These are phyloP conservation scores for Aspergillus tanneri DNA, from an alignment of 2,329 filamentous ascomycete species.

Conservation along the genomic window DNA sequence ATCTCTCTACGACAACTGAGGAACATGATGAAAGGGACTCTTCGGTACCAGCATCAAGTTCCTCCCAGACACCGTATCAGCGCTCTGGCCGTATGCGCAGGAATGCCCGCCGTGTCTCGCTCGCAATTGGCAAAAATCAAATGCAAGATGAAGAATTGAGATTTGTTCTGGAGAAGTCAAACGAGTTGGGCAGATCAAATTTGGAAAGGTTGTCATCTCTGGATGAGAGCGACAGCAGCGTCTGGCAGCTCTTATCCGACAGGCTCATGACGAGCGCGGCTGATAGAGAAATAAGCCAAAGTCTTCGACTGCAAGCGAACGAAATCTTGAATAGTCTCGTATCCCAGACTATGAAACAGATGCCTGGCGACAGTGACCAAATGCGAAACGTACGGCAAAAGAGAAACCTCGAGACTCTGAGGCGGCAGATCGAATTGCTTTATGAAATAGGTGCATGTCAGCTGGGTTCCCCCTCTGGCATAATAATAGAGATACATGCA, in stretches of 20 bases:
- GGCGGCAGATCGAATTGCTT: constrained; percentile 60
- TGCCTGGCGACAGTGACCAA: constrained; percentile 41
- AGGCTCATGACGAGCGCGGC: constrained; percentile 51
- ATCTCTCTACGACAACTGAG: constrained; percentile 55
- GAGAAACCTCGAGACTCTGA: constrained; percentile 68
- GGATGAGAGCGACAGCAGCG: constrained; percentile 61
- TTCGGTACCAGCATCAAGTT: constrained; percentile 56
- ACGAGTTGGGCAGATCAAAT: constrained; percentile 71
- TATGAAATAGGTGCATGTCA: constrained; percentile 54
- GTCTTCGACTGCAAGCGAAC: constrained; percentile 53
- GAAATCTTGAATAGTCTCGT: constrained; percentile 57
- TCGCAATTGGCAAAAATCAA: constrained; percentile 41
- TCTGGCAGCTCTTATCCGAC: constrained; percentile 69
- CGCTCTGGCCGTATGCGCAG: constrained; percentile 35
- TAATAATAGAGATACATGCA: constrained; percentile 77
- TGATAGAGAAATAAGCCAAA: constrained; percentile 39
- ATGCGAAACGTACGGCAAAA: constrained; percentile 64
- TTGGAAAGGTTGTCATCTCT: constrained; percentile 70
- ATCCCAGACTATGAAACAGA: constrained; percentile 45
- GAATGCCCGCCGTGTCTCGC: constrained; percentile 42
- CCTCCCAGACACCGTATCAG: constrained; percentile 24
- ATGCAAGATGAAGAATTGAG: constrained; percentile 46
- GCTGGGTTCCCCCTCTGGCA: constrained; percentile 59
- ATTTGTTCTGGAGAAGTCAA: constrained; percentile 68
- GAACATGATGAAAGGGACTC: constrained; percentile 50